Evolutionary conservation across 192 early-diverging fungal genomes (phyloP).

Genomic region (Chytriomyces confervae): DNA sequence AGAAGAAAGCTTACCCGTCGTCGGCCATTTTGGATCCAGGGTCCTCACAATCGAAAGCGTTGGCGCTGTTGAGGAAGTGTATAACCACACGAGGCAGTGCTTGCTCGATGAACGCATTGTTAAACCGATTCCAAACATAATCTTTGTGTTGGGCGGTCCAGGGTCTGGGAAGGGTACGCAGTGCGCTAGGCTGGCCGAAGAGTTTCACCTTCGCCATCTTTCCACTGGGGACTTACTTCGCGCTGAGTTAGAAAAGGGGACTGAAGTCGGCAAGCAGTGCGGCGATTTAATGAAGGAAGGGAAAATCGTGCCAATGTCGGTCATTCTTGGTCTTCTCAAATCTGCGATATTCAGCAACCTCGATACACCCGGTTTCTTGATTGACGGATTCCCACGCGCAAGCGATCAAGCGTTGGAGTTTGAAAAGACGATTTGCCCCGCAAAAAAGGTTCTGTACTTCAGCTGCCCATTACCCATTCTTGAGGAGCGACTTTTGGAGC

Average conservation of each 20-base stretch:
- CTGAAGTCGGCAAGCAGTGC: conserved; percentile 48
- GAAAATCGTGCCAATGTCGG: conserved; percentile 63
- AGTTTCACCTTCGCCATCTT: conserved; percentile 54
- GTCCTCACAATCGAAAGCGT: conserved; percentile 35
- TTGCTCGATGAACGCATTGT: conserved; percentile 17
- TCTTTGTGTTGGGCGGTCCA: conserved; percentile 62
- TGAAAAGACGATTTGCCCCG: conserved; percentile 50
- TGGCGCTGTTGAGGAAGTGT: conserved; percentile 27
- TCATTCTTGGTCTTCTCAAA: conserved; percentile 38
- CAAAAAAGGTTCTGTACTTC: conserved; percentile 59
- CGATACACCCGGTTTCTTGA: conserved; percentile 52
- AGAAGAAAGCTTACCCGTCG: conserved; percentile 53
- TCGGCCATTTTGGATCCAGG: conserved; percentile 48
- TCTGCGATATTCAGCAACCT: conserved; percentile 33
- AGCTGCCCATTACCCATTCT: conserved; percentile 54
- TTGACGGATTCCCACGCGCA: conserved; percentile 71
- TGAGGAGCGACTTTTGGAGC: conserved; percentile 57
- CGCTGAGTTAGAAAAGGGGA: conserved; percentile 56
- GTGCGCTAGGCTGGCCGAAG: conserved; percentile 56
- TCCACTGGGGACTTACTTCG: conserved; percentile 68
- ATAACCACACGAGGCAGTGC: neutral
- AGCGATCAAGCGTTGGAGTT: conserved; percentile 64
- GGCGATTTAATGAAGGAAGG: conserved; percentile 61
- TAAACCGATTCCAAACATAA: conserved; percentile 40
- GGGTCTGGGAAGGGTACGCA: conserved; percentile 64